phyloP scores from a whole-genome alignment of 2,329 filamentous ascomycete genomes.

The Neobulgaria alba region DNA sequence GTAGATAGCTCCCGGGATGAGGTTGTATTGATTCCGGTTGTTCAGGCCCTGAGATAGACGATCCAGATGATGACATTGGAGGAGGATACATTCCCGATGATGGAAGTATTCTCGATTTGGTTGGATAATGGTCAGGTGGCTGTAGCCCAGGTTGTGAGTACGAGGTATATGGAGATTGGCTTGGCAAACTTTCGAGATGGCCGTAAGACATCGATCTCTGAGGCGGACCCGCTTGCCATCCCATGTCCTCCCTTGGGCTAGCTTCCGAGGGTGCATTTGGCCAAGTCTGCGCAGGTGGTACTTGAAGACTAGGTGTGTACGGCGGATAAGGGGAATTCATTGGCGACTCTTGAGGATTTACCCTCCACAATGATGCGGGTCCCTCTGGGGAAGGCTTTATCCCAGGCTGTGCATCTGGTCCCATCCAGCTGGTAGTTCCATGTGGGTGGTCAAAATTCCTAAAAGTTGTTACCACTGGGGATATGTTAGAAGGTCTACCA shows the following conservation, averaged over 20 bases:
- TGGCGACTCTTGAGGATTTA: constrained; percentile 42
- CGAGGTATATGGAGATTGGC: constrained; percentile 20
- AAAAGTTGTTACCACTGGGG: constrained; percentile 22
- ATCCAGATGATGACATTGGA: constrained; percentile 17
- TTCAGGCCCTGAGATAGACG: constrained; percentile 15
- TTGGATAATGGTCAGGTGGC: constrained; percentile 18
- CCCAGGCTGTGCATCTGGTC: constrained; percentile 22
- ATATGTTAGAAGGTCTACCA: constrained; percentile 13
- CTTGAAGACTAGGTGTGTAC: constrained; percentile 35
- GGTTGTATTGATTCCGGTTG: constrained; percentile 15
- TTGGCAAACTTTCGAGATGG: constrained; percentile 26
- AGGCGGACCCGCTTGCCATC: constrained; percentile 23
- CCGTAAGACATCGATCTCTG: constrained; percentile 29
- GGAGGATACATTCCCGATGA: constrained; percentile 24
- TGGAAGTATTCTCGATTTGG: constrained; percentile 20
- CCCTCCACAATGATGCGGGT: constrained; percentile 38
- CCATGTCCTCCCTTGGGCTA: constrained; percentile 22
- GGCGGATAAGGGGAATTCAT: constrained; percentile 42
- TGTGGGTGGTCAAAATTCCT: constrained; percentile 24
- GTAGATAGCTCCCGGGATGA: constrained; percentile 18
- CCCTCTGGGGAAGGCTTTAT: constrained; percentile 35
- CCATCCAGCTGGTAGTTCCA: constrained; percentile 25
- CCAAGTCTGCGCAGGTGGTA: constrained; percentile 25
- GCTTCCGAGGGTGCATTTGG: constrained; percentile 20
- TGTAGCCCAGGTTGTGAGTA: constrained; percentile 18